A percentile compares a stretch with the other conserved stretches of the same genome.
Evolutionary conservation across 495 filamentous ascomycete species (phyloP).

Genomic region (Bryoglossum gracile): DNA sequence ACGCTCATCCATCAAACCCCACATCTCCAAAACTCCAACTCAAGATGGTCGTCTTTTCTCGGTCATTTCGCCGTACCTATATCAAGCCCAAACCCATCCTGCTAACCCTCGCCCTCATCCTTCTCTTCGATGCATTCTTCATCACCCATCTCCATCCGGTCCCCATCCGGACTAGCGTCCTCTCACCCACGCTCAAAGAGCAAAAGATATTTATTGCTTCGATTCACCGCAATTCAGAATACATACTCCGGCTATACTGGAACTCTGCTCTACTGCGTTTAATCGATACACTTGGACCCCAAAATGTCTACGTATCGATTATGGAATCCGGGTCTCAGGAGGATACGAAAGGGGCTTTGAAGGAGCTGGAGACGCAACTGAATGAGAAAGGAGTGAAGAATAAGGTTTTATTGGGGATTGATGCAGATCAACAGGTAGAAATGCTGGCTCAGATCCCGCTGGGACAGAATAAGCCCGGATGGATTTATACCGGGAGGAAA

Average conservation of each 20-base stretch:
- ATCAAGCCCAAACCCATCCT: slow-evolving; percentile 1
- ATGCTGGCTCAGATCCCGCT: slow-evolving; percentile 44
- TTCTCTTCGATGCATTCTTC: slow-evolving; percentile 11
- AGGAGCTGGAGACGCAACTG: slow-evolving; percentile 49
- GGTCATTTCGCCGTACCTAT: slow-evolving; percentile 1
- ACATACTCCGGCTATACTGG: slow-evolving; percentile 55
- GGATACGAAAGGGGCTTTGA: slow-evolving; percentile 55
- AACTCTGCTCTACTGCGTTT: slow-evolving; percentile 51
- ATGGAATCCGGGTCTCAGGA: slow-evolving; percentile 70
- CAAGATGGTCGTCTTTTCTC: background rate
- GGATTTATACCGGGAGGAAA: slow-evolving; percentile 46
- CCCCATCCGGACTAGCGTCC: background rate
- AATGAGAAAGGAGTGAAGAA: slow-evolving; percentile 43
- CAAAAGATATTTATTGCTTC: slow-evolving; percentile 54
- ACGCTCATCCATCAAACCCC: too few relatives aligned
- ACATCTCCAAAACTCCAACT: too few relatives aligned
- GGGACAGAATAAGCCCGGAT: slow-evolving; percentile 39
- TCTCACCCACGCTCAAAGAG: slow-evolving; percentile 1
- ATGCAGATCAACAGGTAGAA: slow-evolving; percentile 43
- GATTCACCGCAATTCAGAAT: slow-evolving; percentile 65
- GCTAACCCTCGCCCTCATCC: slow-evolving; percentile 1
- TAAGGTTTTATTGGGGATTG: slow-evolving; percentile 39
- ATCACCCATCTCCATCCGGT: background rate
- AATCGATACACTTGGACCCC: slow-evolving; percentile 45
- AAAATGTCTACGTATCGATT: slow-evolving; percentile 65